Evolutionary conservation across 2,329 filamentous ascomycete species (phyloP).

Genomic region (Cordyceps cateniannulata): DNA sequence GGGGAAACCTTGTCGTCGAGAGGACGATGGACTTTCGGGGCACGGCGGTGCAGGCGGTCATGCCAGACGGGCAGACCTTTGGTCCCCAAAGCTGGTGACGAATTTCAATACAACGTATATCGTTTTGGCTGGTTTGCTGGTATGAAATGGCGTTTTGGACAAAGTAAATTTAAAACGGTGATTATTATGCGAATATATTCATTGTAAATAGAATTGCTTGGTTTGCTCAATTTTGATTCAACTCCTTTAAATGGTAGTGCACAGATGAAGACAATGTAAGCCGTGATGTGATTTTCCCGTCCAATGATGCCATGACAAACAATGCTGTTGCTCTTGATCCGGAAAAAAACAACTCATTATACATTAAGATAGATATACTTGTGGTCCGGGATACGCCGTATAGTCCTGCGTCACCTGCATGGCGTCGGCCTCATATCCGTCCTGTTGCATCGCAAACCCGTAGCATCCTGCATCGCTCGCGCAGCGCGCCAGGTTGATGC

Average conservation of each 20-base stretch:
- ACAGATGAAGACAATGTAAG: not conserved
- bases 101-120: too few species aligned
- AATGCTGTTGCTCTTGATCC: not conserved
- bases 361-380: conserved; percentile 6
- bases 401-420: not conserved
- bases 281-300: not conserved
- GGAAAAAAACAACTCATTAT: not conserved
- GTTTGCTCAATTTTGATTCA: not conserved
- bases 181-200: too few species aligned
- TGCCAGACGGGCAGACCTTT: conserved; percentile 52
- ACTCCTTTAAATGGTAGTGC: not conserved
- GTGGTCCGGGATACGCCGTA: not conserved
- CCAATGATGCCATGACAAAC: not conserved
- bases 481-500: not conserved
- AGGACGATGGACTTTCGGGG: conserved; percentile 56
- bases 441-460: not conserved
- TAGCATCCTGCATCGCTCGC: not conserved
- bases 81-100: conserved; percentile 50
- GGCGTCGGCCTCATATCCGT: not conserved
- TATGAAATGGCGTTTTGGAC: not conserved
- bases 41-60: conserved; percentile 49
- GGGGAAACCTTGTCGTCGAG: conserved; percentile 56
- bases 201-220: not conserved
- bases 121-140: not conserved
- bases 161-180: too few species aligned